Conservation (phyloP, 2,329 filamentous ascomycete genomes). For the Trichoderma aggressivum region DNA sequence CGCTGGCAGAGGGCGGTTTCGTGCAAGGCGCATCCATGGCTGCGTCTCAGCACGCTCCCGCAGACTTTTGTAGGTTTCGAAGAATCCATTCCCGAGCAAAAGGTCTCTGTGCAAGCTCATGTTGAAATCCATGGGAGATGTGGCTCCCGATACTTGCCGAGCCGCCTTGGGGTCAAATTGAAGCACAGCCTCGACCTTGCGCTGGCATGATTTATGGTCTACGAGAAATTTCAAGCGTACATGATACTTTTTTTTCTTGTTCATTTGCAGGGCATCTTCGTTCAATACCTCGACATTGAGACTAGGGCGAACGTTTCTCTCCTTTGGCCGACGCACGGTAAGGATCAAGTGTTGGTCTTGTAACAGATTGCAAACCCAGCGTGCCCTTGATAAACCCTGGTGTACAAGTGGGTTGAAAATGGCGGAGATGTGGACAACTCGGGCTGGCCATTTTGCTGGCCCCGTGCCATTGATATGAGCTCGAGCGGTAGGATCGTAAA, state of each 20-base stretch:
- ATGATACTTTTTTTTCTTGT: not conserved
- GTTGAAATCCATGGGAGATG: not conserved
- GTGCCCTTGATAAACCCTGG: not conserved
- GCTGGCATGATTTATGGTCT: not conserved
- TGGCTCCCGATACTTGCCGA: not conserved
- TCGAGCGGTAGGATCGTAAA: not conserved
- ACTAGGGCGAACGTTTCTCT: not conserved
- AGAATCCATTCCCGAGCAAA: conserved; percentile 17
- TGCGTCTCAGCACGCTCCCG: not conserved
- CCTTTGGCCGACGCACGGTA: not conserved
- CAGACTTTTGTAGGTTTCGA: not conserved
- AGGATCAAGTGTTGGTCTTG: not conserved
- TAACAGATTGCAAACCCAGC: not conserved
- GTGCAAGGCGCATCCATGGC: not conserved
- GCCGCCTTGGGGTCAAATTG: not conserved
- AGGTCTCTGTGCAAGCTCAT: conserved; percentile 18
- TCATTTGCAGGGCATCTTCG: not conserved
- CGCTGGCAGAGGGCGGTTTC: not conserved
- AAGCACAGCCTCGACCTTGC: not conserved
- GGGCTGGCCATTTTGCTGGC: not conserved
- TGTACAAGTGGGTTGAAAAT: not conserved
- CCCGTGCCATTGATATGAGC: not conserved
- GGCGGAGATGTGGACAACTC: not conserved
- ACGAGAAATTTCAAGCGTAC: not conserved
- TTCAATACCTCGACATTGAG: not conserved